Base-by-base conservation (phyloP, 805 yeast species). In the Wickerhamomyces strasburgensis region DNA sequence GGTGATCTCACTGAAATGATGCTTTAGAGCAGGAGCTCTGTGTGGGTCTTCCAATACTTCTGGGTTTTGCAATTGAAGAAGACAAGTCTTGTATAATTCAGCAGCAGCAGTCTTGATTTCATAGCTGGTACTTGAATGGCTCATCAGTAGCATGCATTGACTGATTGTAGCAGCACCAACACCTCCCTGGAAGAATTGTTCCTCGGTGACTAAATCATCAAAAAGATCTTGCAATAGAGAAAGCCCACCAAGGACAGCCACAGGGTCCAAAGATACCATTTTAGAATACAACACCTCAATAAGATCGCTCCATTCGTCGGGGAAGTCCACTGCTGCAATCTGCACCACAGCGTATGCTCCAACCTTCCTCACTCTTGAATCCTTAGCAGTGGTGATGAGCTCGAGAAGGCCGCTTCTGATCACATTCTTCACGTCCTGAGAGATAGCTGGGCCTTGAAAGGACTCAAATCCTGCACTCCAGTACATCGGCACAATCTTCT, bases 281-380 rank as follows among this genome's bases (percentile, higher is more conserved):
- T 49, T 25, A 73, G 65, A 19, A 49, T 77, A 78, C 15, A 86
- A 51, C 6, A 57, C 57, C 24, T 60, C 52, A 38, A 84, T 54
- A 32, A 89, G 63, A 16, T 68, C 71, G 0, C 97, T 95, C 98
- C 98, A 90, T 55, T 87, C 95, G 54, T 93, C 98, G 0, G 98
- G 98, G 52, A 75, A 90, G 53, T 90, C 98, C 2, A 80, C 84
- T 3, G 84, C 82, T 1, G 95, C 87, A 13, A 90, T 84, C 51
- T 84, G 94, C 5, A 84, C 84, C 14, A 88, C 73, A 13, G 84
- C 80, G 46, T 85, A 80, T 2, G 89, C 78, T 2, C 84, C 74
- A 34, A 84, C 72, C 21, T 70, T 72, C 40, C 86, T 68, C 13
- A 89, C 64, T 49, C 81, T 84, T 8, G 82, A 65, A 43, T 73